Conservation (phyloP, 305 asterid genomes). For the Euphrasia arctica region DNA sequence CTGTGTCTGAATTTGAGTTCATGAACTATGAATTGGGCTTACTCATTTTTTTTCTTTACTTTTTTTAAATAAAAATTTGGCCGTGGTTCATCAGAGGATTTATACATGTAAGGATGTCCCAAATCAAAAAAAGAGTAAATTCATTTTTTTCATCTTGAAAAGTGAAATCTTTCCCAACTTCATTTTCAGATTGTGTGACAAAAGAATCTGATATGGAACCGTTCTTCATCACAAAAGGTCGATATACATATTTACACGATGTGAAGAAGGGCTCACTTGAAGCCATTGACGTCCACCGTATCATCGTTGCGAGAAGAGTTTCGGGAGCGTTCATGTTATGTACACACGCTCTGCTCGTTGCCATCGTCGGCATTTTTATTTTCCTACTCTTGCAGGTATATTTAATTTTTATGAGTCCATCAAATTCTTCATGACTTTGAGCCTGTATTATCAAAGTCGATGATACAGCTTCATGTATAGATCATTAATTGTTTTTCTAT, state of each 20-base stretch:
- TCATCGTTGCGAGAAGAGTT: neutral
- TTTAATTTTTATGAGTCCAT: neutral
- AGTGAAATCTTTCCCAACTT: neutral
- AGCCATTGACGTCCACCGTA: conserved; percentile 3
- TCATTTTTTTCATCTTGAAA: no score
- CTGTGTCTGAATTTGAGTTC: no score
- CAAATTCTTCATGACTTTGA: neutral
- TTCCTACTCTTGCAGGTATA: conserved; percentile 3
- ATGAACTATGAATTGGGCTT: no score
- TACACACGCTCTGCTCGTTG: neutral
- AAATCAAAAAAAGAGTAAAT: no score
- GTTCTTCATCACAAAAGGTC: neutral
- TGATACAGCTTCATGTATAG: conserved; percentile 4
- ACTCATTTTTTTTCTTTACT: no score
- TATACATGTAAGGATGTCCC: no score
- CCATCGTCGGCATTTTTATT: neutral
- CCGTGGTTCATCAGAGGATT: no score
- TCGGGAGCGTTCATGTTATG: neutral
- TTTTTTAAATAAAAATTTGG: no score
- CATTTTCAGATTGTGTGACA: neutral
- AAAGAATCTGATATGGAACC: neutral
- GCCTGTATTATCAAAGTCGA: neutral
- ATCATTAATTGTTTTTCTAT: neutral
- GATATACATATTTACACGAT: neutral
- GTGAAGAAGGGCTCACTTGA: neutral